These are phyloP conservation scores for Bondarzewia mesenterica DNA, from an alignment of 1,284 basidiomycete genomes.

Conservation along the genomic window DNA sequence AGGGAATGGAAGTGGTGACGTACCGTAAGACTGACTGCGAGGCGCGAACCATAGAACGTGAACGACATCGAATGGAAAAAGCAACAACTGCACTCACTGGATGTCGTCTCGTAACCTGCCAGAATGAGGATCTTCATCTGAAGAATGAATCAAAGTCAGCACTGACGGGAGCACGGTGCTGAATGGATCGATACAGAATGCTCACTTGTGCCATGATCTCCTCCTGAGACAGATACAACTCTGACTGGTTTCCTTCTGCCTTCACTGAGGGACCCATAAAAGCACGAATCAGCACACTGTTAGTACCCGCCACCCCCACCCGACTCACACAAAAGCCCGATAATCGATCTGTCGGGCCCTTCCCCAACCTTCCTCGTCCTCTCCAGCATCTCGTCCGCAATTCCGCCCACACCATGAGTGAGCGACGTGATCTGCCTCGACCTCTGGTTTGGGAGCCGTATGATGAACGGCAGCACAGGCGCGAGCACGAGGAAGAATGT, in stretches of 20 bases:
- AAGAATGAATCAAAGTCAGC: no score
- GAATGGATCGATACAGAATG: no score
- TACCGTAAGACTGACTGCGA: background rate
- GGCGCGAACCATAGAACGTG: background rate
- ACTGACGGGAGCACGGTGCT: no score
- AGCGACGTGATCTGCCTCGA: constrained; percentile 15
- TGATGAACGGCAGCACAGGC: background rate
- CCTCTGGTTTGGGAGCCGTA: background rate
- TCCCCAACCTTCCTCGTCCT: constrained; percentile 28
- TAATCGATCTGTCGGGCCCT: background rate
- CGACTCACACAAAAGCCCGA: background rate
- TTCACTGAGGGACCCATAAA: no score
- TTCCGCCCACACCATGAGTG: constrained; percentile 31
- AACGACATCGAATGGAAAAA: background rate
- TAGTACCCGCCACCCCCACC: no score
- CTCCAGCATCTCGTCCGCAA: constrained; percentile 38
- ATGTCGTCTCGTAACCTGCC: constrained; percentile 35
- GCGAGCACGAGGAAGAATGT: background rate
- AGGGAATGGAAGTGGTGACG: background rate
- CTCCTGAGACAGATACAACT: background rate
- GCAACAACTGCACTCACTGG: constrained; percentile 24
- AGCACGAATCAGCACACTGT: no score
- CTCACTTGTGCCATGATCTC: background rate
- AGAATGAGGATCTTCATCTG: constrained; percentile 30
- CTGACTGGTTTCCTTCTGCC: constrained; percentile 17